Conservation (phyloP, 192 early-diverging fungal species). For the Cetraspora pellucida region DNA sequence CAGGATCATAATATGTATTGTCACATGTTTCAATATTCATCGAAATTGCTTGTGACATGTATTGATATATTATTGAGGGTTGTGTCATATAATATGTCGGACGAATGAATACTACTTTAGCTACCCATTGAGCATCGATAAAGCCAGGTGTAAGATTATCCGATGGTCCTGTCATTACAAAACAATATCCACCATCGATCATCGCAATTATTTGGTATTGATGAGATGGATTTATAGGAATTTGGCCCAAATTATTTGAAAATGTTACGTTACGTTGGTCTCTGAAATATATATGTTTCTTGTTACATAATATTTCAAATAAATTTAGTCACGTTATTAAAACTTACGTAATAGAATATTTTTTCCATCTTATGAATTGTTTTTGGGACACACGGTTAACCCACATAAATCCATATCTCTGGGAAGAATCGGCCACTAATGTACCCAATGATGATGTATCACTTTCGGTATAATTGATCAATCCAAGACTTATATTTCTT, state of each 20-base stretch:
- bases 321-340: too few species aligned
- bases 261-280: too few species aligned
- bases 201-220: too few species aligned
- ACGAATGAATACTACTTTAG: not conserved
- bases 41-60: too few species aligned
- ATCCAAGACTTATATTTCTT: too few species aligned
- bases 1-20: not conserved
- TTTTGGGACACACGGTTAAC: not conserved
- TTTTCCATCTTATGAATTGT: not conserved
- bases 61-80: not conserved
- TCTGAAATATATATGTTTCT: too few species aligned
- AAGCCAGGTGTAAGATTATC: too few species aligned
- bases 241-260: too few species aligned
- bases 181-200: slow-evolving; percentile 3
- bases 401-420: not conserved
- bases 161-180: not conserved
- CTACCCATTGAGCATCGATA: not conserved
- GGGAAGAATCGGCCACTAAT: not conserved
- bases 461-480: too few species aligned
- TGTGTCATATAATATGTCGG: too few species aligned
- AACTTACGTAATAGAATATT: not conserved
- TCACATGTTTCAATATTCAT: slow-evolving; percentile 9
- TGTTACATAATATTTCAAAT: too few species aligned
- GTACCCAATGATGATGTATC: not conserved
- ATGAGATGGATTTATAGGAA: too few species aligned